Evolutionary conservation across 305 asterid genomes (phyloP), one percentile per base, ranked within the genome.

Genomic region (Fraxinus nigra): DNA sequence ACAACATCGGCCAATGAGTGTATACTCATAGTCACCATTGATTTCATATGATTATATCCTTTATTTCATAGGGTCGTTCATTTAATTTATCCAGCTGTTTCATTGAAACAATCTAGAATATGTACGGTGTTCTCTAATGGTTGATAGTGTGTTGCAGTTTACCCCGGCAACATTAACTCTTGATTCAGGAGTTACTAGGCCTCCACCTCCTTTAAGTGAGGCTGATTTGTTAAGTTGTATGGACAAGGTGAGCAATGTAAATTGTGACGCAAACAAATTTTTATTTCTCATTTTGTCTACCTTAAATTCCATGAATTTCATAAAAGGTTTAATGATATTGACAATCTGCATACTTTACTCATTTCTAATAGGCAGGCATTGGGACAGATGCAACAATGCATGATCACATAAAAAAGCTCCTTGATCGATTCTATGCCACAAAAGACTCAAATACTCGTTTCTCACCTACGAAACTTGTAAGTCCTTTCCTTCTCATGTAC

Each of bases 341-440:
- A 74, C 78, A 51, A 80, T 81, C 75, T 78, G 33, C 82, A 72
- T 73, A 37, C 37, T 35, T 81, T 78, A 59, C 83, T 11, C 43
- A 80, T 35, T 75, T 84, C 83, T 83, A 75, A 51, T 84, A 93
- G 98, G 99, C 97, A 63, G 95, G 96, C 78, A 94, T 96, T 83
- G 99, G 99, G 72, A 94, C 98, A 72, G 99, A 96, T 90, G 99
- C 99, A 76, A 94, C 99, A 61, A 96, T 96, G 98, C 99, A 96
- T 75, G 99, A 96, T 87, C 98, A 94, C 89, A 96, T 96, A 78
- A 94, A 96, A 86, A 96, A 96, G 93, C 94, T 96, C 85, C 95
- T 94, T 85, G 99, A 96, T 89, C 97, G 99, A 84, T 88, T 81
- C 89, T 96, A 96, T 87, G 99, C 92, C 78, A 94, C 92, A 46